phyloP scores from a whole-genome alignment of 2,329 filamentous ascomycete genomes.

The Colletotrichum musae region DNA sequence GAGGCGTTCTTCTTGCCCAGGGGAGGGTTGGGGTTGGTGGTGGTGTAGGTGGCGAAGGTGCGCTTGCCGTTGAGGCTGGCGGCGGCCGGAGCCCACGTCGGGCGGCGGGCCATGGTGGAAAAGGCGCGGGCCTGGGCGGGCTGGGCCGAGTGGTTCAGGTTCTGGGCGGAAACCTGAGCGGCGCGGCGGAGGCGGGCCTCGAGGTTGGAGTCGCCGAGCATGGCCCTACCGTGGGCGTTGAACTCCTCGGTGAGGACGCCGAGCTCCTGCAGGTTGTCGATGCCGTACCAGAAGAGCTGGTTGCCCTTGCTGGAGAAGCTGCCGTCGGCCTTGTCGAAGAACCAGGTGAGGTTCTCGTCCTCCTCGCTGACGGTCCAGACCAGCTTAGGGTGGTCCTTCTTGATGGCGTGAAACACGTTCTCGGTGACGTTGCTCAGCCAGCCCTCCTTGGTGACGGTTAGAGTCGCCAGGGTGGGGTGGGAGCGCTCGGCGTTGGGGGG shows the following conservation, averaged over 20 bases:
- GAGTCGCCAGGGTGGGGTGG: constrained; percentile 87
- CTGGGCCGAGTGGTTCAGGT: constrained; percentile 52
- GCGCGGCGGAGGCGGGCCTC: constrained; percentile 87
- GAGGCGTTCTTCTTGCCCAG: constrained; percentile 86
- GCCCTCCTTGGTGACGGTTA: constrained; percentile 93
- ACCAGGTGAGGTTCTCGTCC: constrained; percentile 98
- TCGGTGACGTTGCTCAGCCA: constrained; percentile 97
- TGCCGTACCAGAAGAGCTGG: constrained; percentile 96
- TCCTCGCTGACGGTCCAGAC: constrained; percentile 97
- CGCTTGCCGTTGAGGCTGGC: constrained; percentile 40
- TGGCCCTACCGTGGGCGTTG: constrained; percentile 83
- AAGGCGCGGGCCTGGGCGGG: constrained; percentile 66
- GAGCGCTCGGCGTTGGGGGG: constrained; percentile 76
- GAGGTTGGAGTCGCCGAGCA: constrained; percentile 91
- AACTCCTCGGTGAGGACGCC: constrained; percentile 89
- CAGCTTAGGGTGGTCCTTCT: constrained; percentile 92
- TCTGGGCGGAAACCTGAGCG: constrained; percentile 76
- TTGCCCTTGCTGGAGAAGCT: constrained; percentile 88
- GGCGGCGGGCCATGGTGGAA: constrained; percentile 69
- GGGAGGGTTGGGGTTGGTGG: constrained; percentile 90
- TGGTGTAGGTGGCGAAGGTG: constrained; percentile 55
- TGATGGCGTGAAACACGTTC: constrained; percentile 93
- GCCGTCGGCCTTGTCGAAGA: constrained; percentile 96
- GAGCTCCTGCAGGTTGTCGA: constrained; percentile 86
- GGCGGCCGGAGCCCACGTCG: constrained; percentile 45